A percentile compares a stretch with the other conserved stretches of the same genome.
Conservation (phyloP, 192 early-diverging fungal species). For the Gaertneriomyces sp. region DNA sequence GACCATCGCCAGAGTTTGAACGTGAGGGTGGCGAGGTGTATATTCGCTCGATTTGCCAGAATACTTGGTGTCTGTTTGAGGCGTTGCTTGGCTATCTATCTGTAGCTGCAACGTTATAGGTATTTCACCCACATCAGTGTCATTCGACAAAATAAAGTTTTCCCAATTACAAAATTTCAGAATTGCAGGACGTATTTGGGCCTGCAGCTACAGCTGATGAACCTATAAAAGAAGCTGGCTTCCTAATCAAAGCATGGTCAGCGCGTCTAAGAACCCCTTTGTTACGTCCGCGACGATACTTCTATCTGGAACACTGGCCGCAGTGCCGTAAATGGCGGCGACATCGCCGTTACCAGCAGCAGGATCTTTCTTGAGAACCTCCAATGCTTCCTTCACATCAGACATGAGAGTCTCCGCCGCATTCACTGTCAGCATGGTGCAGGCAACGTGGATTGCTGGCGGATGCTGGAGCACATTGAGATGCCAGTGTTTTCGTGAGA, state of each 20-base stretch:
- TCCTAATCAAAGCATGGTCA: conserved; percentile 45
- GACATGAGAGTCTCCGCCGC: conserved; percentile 64
- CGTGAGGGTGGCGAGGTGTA: too few relatives aligned
- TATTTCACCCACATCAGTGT: too few relatives aligned
- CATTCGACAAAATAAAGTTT: too few relatives aligned
- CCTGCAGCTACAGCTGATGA: neutral
- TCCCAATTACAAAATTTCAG: neutral
- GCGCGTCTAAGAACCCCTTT: conserved; percentile 79
- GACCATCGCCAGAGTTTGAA: too few relatives aligned
- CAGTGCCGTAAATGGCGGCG: conserved; percentile 91
- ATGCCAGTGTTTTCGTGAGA: conserved; percentile 80
- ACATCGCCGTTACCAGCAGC: conserved; percentile 65
- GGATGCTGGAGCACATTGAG: conserved; percentile 87
- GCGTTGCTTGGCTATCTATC: too few relatives aligned
- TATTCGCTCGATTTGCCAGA: too few relatives aligned
- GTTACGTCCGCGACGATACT: conserved; percentile 84
- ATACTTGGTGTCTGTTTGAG: too few relatives aligned
- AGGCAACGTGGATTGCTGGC: conserved; percentile 82
- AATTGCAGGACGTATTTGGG: neutral
- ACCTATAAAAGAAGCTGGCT: neutral
- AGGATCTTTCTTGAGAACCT: conserved; percentile 63
- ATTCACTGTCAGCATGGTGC: conserved; percentile 76
- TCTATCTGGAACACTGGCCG: conserved; percentile 80
- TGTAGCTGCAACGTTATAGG: too few relatives aligned
- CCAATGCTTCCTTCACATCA: conserved; percentile 78